phyloP scores from a whole-genome alignment of 1,284 basidiomycete species.

The Trichosporon ovoides region DNA sequence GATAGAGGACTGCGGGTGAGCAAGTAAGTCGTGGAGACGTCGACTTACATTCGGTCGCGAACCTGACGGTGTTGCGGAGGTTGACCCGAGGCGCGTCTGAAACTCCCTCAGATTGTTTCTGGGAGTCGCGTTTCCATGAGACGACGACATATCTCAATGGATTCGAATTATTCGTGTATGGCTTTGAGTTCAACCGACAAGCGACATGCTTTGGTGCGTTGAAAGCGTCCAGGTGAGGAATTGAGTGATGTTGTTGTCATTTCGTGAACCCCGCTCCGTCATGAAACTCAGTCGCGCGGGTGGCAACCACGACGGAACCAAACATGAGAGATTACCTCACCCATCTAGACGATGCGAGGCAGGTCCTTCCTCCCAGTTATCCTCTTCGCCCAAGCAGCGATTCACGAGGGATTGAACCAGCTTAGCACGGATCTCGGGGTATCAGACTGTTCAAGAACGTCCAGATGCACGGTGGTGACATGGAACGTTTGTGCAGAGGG shows the following conservation, averaged over 20 bases:
- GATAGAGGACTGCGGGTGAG: neutral
- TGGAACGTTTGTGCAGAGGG: no score
- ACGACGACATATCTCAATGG: neutral
- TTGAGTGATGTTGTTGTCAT: neutral
- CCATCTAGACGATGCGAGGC: no score
- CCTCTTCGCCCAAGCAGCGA: no score
- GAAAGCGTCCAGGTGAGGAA: neutral
- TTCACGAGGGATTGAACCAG: no score
- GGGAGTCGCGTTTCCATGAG: neutral
- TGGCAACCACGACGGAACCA: neutral
- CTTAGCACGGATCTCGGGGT: neutral
- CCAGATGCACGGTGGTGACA: no score
- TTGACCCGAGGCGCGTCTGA: neutral
- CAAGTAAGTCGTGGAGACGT: neutral
- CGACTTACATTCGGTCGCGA: neutral
- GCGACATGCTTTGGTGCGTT: neutral
- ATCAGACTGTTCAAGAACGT: neutral
- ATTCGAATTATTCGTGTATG: neutral
- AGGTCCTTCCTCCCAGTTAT: no score
- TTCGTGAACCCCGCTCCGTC: neutral
- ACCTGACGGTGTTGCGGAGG: neutral
- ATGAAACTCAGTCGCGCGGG: conserved; percentile 5
- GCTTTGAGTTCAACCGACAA: neutral
- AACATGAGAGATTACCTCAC: conserved; percentile 1
- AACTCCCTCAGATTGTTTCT: neutral